Base-by-base conservation (phyloP, 164 flowering plant genomes). In the Dillenia turbinata region DNA sequence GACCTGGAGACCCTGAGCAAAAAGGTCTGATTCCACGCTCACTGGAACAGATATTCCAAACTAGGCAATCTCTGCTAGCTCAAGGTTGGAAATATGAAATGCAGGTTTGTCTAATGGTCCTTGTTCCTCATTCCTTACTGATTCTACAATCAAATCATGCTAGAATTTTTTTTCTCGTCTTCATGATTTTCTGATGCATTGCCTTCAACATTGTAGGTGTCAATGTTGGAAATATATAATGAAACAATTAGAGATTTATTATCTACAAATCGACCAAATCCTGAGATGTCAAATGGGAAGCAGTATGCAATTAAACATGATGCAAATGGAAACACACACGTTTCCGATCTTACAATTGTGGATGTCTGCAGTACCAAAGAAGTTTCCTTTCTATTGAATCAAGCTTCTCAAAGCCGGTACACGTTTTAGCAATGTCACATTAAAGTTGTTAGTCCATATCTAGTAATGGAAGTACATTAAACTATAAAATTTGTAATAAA, bases 81-180 rank as follows among this genome's bases (percentile, higher is more conserved):
- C 97, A 88, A 69, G 99, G 99, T 1, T 95, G 99, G 99, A 88
- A 84, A 63, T 95, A 85, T 77, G 96, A 90, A 61, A 82, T 95
- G 96, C 97, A 95, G 96, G 99, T 89, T 24, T 54, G 12, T 10
- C 22, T 17, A 56, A 43, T 15, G 15, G 16, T 12, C 11, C 49
- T 63, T 46, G 44, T 24, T 40, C 3, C 12, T 65, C 16, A 9
- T 9, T 45, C 13, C 40, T 33, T 33, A 33, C 40, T 33, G 40
- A 33, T 33, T 33, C 40, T 33, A 33, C 0, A 33, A 33, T 33
- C 40, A 33, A 33, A 4, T 33, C 40, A 33, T 33, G 7, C 6
- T 33, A 33, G 40, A 26, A 0, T 4, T 33, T 33, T 33, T 33
- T 33, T 6, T 6, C 40, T 7, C 0, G 40, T 33, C 40, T 33